Evolutionary conservation across 805 yeast genomes (phyloP).

Genomic region (Clavispora phyllophila): DNA sequence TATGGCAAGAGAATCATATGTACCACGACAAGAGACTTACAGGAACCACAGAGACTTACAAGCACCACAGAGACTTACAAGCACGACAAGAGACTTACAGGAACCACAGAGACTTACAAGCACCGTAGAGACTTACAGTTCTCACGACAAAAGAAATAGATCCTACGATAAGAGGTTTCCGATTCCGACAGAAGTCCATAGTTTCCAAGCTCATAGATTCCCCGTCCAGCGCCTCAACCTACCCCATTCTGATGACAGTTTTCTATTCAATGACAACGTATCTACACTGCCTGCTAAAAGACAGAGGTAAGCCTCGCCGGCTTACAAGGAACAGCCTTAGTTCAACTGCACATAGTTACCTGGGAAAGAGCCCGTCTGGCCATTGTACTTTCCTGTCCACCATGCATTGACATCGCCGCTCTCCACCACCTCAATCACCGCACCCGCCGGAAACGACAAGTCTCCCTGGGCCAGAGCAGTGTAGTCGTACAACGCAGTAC

Average conservation of each 20-base stretch:
- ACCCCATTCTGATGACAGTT: background rate
- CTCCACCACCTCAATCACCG: slow-evolving; percentile 75
- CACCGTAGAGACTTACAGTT: no score
- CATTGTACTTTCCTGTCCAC: slow-evolving; percentile 94
- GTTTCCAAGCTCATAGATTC: no score
- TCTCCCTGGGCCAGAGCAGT: slow-evolving; percentile 93
- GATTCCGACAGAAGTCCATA: no score
- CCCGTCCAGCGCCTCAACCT: no score
- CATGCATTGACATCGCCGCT: slow-evolving; percentile 90
- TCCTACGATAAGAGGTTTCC: no score
- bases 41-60: no score
- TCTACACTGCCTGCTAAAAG: background rate
- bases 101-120: no score
- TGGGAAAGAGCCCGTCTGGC: slow-evolving; percentile 88
- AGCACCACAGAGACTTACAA: no score
- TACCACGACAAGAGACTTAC: no score
- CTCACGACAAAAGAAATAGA: no score
- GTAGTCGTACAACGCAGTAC: slow-evolving; percentile 90
- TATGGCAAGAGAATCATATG: no score
- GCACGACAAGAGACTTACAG: no score
- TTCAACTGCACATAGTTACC: slow-evolving; percentile 90
- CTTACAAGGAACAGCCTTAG: slow-evolving; percentile 2
- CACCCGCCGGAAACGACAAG: slow-evolving; percentile 81
- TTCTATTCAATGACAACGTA: background rate
- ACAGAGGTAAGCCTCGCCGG: background rate